Evolutionary conservation across 805 yeast species (phyloP).

Genomic region (Candida qinlingensis): DNA sequence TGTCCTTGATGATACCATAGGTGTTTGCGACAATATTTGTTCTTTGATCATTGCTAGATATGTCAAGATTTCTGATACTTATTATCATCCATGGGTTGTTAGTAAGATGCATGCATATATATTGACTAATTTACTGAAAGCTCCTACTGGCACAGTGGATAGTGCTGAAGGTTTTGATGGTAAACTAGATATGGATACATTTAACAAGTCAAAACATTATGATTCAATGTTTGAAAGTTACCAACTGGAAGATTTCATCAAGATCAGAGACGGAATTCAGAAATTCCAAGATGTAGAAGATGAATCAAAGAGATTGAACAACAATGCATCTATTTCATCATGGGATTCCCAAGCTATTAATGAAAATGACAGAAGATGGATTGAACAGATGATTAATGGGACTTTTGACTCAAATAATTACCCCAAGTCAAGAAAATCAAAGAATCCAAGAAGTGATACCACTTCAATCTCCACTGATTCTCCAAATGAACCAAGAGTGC

Average conservation of each 20-base stretch:
- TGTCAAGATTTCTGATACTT: conserved; percentile 14
- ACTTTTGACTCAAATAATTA: background rate
- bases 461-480: background rate
- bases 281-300: conserved; percentile 9
- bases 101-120: conserved; percentile 20
- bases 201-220: conserved; percentile 8
- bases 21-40: background rate
- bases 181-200: conserved; percentile 8
- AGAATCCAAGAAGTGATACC: background rate
- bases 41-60: conserved; percentile 10
- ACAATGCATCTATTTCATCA: background rate
- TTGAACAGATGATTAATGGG: conserved; percentile 15
- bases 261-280: conserved; percentile 4
- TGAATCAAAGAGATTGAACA: background rate
- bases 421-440: background rate
- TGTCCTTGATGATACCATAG: conserved; percentile 12
- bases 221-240: conserved; percentile 18
- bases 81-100: conserved; percentile 25
- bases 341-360: conserved; percentile 8
- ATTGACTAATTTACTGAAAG: conserved; percentile 7
- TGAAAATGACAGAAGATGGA: conserved; percentile 19
- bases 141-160: conserved; percentile 9
- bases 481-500: background rate
- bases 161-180: background rate
- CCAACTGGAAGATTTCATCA: conserved; percentile 9